A percentile compares a stretch with the other conserved stretches of the same genome.
phyloP scores from a whole-genome alignment of 805 yeast genomes.

The Barnettozyma pratensis region DNA sequence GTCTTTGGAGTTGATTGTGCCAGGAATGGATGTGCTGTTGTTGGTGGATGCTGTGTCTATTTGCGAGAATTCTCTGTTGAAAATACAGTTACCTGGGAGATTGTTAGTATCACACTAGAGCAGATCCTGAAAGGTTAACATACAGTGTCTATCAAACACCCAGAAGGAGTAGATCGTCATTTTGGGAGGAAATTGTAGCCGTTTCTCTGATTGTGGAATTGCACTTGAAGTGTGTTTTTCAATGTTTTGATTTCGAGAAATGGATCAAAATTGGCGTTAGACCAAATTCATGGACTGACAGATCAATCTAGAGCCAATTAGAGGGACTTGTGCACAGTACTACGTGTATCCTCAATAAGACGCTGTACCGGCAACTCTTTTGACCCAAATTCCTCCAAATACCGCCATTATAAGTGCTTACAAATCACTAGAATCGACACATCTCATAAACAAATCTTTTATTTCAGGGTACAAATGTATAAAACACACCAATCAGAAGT shows the following conservation, averaged over 20 bases:
- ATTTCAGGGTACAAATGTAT: neutral
- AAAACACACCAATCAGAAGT: conserved; percentile 1
- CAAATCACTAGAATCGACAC: neutral
- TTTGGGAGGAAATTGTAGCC: neutral
- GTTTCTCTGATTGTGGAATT: neutral
- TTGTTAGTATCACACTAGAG: neutral
- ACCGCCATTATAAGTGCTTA: too few relatives aligned
- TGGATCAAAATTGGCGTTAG: too few relatives aligned
- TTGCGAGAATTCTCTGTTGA: conserved; percentile 64
- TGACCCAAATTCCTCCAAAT: too few relatives aligned
- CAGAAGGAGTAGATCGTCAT: conserved; percentile 81
- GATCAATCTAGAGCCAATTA: too few relatives aligned
- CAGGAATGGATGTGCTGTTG: conserved; percentile 16
- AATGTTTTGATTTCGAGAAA: too few relatives aligned
- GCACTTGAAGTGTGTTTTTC: neutral
- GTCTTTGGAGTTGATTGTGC: conserved; percentile 46
- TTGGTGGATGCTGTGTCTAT: conserved; percentile 6
- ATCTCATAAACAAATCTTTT: neutral
- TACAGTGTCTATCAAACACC: conserved; percentile 88
- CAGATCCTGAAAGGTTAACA: conserved; percentile 15
- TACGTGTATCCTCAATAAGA: too few relatives aligned
- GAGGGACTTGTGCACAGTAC: too few relatives aligned
- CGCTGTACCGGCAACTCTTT: too few relatives aligned
- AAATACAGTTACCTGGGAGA: conserved; percentile 61
- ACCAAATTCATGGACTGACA: too few relatives aligned